phyloP scores from a whole-genome alignment of 2,329 filamentous ascomycete species.

The Grosmannia clavigera region DNA sequence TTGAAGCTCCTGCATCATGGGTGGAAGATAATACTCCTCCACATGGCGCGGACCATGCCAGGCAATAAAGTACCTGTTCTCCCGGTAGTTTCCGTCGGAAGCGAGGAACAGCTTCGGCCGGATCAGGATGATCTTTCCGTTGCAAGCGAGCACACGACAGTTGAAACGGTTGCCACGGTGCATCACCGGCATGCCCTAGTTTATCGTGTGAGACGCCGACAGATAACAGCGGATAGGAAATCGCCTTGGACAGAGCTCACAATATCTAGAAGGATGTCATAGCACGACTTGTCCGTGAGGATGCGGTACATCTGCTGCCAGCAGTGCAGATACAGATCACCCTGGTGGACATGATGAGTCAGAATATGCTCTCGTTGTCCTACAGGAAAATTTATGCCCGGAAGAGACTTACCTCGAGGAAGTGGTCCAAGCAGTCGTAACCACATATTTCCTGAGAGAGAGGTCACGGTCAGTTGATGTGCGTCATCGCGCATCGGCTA shows the following conservation, averaged over 20 bases:
- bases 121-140: conserved; percentile 58
- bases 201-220: too few relatives aligned
- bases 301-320: conserved; percentile 53
- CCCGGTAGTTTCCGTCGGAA: conserved; percentile 44
- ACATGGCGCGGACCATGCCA: conserved; percentile 46
- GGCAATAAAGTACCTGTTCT: conserved; percentile 48
- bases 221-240: too few relatives aligned
- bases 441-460: conserved; percentile 31
- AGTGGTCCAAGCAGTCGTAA: conserved; percentile 58
- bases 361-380: too few relatives aligned
- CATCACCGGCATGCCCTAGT: too few relatives aligned
- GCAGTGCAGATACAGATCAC: conserved; percentile 43
- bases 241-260: conserved; percentile 13
- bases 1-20: conserved; percentile 42
- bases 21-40: conserved; percentile 54
- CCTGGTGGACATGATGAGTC: conserved; percentile 28
- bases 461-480: neutral
- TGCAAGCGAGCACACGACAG: conserved; percentile 25
- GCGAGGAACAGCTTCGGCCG: conserved; percentile 49
- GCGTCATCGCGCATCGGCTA: neutral
- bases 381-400: neutral
- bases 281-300: conserved; percentile 42
- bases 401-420: conserved; percentile 29
- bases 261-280: conserved; percentile 55
- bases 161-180: too few relatives aligned